Evolutionary conservation across 192 early-diverging fungal species (phyloP).

Genomic region (Backusella liffmaniae): DNA sequence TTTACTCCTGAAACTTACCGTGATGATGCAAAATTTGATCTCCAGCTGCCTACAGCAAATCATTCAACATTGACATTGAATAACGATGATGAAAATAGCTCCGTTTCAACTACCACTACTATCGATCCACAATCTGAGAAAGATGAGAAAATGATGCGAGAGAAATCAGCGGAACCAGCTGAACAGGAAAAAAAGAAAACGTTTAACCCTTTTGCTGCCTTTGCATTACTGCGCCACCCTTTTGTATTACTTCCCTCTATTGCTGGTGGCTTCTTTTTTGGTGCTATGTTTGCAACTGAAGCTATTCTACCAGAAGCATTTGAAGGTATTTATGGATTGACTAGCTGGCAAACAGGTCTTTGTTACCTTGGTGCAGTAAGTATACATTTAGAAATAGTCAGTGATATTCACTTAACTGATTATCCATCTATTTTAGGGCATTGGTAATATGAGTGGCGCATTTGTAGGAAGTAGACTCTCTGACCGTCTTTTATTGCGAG

Average conservation of each 20-base stretch:
- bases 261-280: conserved; percentile 42
- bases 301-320: conserved; percentile 26
- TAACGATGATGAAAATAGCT: conserved; percentile 5
- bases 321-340: conserved; percentile 11
- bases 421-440: conserved; percentile 13
- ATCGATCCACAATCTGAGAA: neutral
- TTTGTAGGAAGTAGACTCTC: conserved; percentile 41
- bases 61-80: neutral
- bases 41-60: neutral
- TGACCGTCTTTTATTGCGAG: conserved; percentile 34
- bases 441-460: conserved; percentile 41
- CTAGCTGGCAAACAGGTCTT: conserved; percentile 24
- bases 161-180: neutral
- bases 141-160: neutral
- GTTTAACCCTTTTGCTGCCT: conserved; percentile 17
- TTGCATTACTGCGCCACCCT: conserved; percentile 33
- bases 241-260: conserved; percentile 39
- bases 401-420: conserved; percentile 27
- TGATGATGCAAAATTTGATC: conserved; percentile 16
- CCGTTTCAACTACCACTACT: neutral
- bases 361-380: conserved; percentile 2
- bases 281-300: conserved; percentile 44
- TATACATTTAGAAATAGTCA: conserved; percentile 15
- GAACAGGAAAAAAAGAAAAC: neutral
- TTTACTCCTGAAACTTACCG: conserved; percentile 47